Evolutionary conservation across 2,329 filamentous ascomycete genomes (phyloP), one percentile per base, ranked within the genome.

Genomic region (Pseudogymnoascus sp.): DNA sequence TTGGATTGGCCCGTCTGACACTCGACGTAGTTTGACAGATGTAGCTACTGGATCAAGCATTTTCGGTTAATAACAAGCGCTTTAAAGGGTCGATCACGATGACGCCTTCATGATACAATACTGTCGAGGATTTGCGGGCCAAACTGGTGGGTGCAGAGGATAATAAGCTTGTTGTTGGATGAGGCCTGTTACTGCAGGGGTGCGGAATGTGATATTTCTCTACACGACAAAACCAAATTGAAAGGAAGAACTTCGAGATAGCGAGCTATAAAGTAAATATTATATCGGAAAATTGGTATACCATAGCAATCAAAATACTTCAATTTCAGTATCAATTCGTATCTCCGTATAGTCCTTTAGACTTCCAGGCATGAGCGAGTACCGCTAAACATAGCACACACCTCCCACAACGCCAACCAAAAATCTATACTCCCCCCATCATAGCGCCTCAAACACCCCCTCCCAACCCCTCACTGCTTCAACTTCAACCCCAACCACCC

Each of bases 401-500:
- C 5, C 1, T 18, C 14, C 21, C 43, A 49, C 5, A 28, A 49
- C 43, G 43, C 43, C 45, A 52, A 55, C 33, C 25, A 55, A 55
- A 55, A 33, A 33, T 33, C 49, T 55, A 55, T 33, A 28, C 25
- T 11, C 5, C 8, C 8, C 25, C 25, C 28, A 18, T 33, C 25
- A 55, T 33, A 55, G 49, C 49, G 49, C 49, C 49, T 55, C 49
- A 4, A 55, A 52, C 45, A 55, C 45, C 45, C 8, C 23, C 18
- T 18, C 28, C 49, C 49, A 55, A 4, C 11, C 49, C 28, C 28
- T 55, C 49, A 55, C 25, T 28, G 64, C 52, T 38, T 62, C 43
- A 71, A 58, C 67, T 81, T 80, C 62, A 82, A 81, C 11, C 84
- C 83, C 66, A 96, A 77, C 80, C 89, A 93, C 8, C 93, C 93